Base-by-base conservation (phyloP, 164 flowering plant genomes). In the Aristolochia fimbriata region DNA sequence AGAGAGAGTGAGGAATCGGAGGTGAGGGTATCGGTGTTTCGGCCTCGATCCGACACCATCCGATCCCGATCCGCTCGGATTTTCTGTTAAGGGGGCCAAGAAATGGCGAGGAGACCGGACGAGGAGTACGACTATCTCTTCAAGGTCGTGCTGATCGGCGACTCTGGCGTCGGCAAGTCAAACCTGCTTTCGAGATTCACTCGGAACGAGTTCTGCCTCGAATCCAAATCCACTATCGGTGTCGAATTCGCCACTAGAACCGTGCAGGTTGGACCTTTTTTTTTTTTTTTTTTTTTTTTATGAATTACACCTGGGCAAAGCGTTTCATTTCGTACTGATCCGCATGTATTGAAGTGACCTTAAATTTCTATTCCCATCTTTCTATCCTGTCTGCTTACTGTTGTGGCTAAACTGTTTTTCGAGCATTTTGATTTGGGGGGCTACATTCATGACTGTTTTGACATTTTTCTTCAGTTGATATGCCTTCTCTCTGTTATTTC, bases 231-330 rank as follows among this genome's bases (percentile, higher is more conserved):
- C 68, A 84, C 89, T 57, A 83, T 83, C 57, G 88, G 88, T 63
- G 88, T 83, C 55, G 90, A 84, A 71, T 82, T 84, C 71, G 86
- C 85, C 53, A 85, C 91, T 16, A 80, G 91, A 19, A 81, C 87
- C 21, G 82, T 84, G 62, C 86, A 80, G 74, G 89, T 78, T 13
- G 1, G 49, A 21, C 49, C 63, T 59, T 68, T 51, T 61, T 37
- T 20, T 33, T 33, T 47, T 22, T 3, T 16, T 55, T 22, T 19
- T 17, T 6, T 23, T 52, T 52, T 19, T 5, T 52, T 19, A 23
- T 21, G 43, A 37, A 10, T 37, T 37, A 37, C 43, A 2, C 5
- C 2, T 27, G 30, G 3, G 5, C 30, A 2, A 5, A 27, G 30
- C 3, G 5, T 27, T 27, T 27, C 30, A 27, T 27, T 27, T 27